A percentile compares a stretch with the other conserved stretches of the same genome.
These are phyloP conservation scores for Cadophora sp. DNA, from an alignment of 2,329 filamentous ascomycete genomes.

Conservation along the genomic window DNA sequence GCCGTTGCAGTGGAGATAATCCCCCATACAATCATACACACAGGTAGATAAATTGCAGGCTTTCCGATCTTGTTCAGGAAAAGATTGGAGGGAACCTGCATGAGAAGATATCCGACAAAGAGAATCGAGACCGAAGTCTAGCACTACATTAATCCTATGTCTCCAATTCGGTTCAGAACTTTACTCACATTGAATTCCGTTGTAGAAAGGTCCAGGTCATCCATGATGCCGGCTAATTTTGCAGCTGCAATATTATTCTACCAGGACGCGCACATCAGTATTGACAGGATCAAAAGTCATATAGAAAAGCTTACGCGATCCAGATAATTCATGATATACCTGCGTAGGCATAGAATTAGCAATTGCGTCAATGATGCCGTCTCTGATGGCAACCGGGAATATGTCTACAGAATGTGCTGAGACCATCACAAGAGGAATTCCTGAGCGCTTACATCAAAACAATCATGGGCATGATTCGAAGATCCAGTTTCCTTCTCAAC, in stretches of 20 bases:
- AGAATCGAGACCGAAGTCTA: constrained; percentile 50
- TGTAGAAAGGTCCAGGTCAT: constrained; percentile 50
- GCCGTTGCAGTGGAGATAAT: constrained; percentile 56
- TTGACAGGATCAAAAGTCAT: constrained; percentile 37
- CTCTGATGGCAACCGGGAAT: background rate
- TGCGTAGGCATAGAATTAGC: background rate
- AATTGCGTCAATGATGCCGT: background rate
- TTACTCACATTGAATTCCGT: constrained; percentile 49
- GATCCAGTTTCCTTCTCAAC: constrained; percentile 69
- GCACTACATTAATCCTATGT: constrained; percentile 18
- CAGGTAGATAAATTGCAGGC: constrained; percentile 58
- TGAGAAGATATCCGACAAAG: constrained; percentile 48
- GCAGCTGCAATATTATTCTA: constrained; percentile 63
- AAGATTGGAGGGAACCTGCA: constrained; percentile 56
- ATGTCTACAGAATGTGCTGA: background rate
- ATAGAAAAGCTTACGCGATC: constrained; percentile 48
- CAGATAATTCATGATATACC: constrained; percentile 72
- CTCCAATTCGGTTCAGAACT: background rate
- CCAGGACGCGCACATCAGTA: background rate
- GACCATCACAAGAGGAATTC: background rate
- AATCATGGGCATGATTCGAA: constrained; percentile 69
- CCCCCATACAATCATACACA: constrained; percentile 57
- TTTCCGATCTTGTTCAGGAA: constrained; percentile 56
- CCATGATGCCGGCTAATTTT: constrained; percentile 55
- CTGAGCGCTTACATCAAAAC: constrained; percentile 59